Base-by-base conservation (phyloP, 2,329 filamentous ascomycete genomes). In the Sporothrix brunneoviolacea region DNA sequence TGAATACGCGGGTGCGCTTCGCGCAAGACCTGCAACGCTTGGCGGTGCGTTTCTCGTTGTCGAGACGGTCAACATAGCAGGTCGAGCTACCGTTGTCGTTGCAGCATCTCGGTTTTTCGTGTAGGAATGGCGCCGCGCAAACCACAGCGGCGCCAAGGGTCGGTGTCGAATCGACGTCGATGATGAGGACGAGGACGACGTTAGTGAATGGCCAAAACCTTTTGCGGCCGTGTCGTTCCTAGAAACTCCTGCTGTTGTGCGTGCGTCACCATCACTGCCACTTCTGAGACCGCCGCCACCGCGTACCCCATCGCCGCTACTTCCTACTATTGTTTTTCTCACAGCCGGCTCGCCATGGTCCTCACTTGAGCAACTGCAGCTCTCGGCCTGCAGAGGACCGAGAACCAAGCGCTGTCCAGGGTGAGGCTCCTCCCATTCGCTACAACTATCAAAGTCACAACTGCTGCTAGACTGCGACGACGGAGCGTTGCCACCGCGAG, bases 141-240 rank as follows among this genome's bases (percentile, higher is more conserved):
- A 27, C 48, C 40, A 45, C 2, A 8, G n/a, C 18, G 43, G 32
- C 13, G 15, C 27, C 18, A 48, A n/a, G 10, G 47, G 9, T 5
- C 19, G 38, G 9, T 21, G 33, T 30, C 42, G 48, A 6, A 43
- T 15, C 9, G 44, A 52, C 8, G 24, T 6, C 4, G 36, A 43
- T 9, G 37, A 50, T 13, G 62, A 50, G 13, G 33, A 45, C 16
- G 41, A 38, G 9, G 48, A 33, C 16, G 48, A 39, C 4, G 10
- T 35, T 30, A 22, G 18, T 4, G 32, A 42, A 2, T 22, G 61
- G 57, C 57, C 55, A 53, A 61, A 63, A 52, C 60, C 64, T 69
- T 73, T 76, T 70, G 69, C 72, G 74, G 73, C 69, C 73, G 71
- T 71, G 69, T 65, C 69, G 68, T 28, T 49, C 36, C 13, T 30